Percentiles rank a stretch among this genome's conserved stretches.
Evolutionary conservation across 345 rosid species (phyloP).

Genomic region (Aethionema arabicum): DNA sequence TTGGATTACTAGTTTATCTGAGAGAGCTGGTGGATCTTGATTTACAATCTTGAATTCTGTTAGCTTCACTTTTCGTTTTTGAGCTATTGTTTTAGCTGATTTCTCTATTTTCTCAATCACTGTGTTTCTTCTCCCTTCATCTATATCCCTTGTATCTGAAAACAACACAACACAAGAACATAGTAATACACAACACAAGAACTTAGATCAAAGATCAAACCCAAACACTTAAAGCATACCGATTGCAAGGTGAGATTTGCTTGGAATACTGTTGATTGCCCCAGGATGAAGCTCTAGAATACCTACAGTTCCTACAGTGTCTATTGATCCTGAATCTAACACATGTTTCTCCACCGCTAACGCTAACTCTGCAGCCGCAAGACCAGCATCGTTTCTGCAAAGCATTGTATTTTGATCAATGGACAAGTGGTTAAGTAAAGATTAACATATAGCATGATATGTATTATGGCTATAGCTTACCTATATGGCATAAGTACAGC

Average conservation of each 20-base stretch:
- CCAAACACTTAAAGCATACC: slow-evolving; percentile 45
- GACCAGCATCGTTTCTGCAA: slow-evolving; percentile 87
- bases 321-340: slow-evolving; percentile 76
- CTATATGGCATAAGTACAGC: slow-evolving; percentile 91
- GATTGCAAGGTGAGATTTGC: slow-evolving; percentile 88
- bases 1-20: slow-evolving; percentile 59
- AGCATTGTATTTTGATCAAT: slow-evolving; percentile 11
- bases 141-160: slow-evolving; percentile 83
- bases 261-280: slow-evolving; percentile 96
- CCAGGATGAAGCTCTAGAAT: slow-evolving; percentile 90
- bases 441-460: background rate
- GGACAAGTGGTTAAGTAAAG: background rate
- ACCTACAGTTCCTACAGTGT: slow-evolving; percentile 96
- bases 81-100: slow-evolving; percentile 65
- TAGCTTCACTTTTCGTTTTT: slow-evolving; percentile 57
- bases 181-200: slow-evolving; percentile 12
- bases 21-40: slow-evolving; percentile 93
- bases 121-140: slow-evolving; percentile 70
- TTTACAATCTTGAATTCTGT: slow-evolving; percentile 81
- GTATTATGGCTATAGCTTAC: slow-evolving; percentile 39
- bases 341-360: slow-evolving; percentile 90
- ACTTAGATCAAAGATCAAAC: slow-evolving; percentile 15
- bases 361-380: slow-evolving; percentile 93
- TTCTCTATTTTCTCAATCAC: slow-evolving; percentile 74
- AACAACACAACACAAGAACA: slow-evolving; percentile 6